Conservation (phyloP, 305 asterid genomes). For the Fraxinus floribunda region DNA sequence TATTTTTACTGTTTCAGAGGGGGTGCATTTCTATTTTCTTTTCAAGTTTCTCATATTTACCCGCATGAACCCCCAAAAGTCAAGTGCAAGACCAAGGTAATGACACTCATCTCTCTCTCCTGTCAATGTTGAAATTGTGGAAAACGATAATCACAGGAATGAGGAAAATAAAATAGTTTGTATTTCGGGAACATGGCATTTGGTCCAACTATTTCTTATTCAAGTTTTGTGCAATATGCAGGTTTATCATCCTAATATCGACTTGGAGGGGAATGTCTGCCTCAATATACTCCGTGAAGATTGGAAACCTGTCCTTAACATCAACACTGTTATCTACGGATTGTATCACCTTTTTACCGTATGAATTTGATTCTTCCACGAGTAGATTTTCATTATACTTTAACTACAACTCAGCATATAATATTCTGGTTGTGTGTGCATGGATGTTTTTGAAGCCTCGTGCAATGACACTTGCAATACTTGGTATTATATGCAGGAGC, state of each 20-base stretch:
- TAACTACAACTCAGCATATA: background rate
- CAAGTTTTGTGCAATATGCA: slow-evolving; percentile 27
- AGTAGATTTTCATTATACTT: background rate
- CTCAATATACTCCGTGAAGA: slow-evolving; percentile 98
- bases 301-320: slow-evolving; percentile 95
- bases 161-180: background rate
- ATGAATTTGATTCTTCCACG: slow-evolving; percentile 8
- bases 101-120: background rate
- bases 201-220: background rate
- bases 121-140: background rate
- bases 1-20: slow-evolving; percentile 39
- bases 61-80: slow-evolving; percentile 99
- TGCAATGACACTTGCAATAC: background rate
- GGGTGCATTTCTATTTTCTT: slow-evolving; percentile 78
- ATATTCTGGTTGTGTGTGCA: background rate
- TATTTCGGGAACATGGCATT: background rate
- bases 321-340: slow-evolving; percentile 81
- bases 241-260: slow-evolving; percentile 97
- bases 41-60: slow-evolving; percentile 76
- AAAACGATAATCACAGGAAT: background rate
- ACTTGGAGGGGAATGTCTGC: slow-evolving; percentile 94
- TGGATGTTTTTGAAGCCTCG: background rate
- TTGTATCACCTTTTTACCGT: slow-evolving; percentile 89
- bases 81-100: slow-evolving; percentile 96
- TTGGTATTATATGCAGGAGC: slow-evolving; percentile 45